These are phyloP conservation scores for Fusarium piperis DNA, from an alignment of 2,329 filamentous ascomycete species.

Conservation along the genomic window DNA sequence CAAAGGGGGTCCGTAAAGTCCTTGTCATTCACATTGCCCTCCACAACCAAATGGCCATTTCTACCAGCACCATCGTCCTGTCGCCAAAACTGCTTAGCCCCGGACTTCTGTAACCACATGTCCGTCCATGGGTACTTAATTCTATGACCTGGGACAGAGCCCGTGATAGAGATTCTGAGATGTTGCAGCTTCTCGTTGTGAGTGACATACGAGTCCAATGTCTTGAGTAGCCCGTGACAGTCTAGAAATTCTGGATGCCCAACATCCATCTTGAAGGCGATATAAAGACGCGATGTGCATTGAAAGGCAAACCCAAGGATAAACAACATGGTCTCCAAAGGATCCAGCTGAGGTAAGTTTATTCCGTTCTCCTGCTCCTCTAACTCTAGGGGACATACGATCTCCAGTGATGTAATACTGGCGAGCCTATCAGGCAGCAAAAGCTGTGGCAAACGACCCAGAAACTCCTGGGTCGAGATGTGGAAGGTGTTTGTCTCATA, in stretches of 20 bases:
- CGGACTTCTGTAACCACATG: background rate
- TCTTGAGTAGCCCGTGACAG: background rate
- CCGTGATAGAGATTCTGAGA: background rate
- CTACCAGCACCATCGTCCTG: background rate
- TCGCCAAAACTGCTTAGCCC: background rate
- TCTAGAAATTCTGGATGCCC: background rate
- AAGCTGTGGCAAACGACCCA: background rate
- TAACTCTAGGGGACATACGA: background rate
- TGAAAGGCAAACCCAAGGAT: background rate
- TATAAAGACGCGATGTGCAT: background rate
- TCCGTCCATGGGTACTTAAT: background rate
- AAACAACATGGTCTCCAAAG: background rate
- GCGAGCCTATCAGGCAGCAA: background rate
- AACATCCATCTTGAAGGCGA: background rate
- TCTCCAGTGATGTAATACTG: background rate
- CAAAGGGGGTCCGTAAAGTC: background rate
- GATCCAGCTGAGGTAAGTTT: background rate
- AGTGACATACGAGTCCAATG: background rate
- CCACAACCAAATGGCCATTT: background rate
- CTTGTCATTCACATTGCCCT: background rate
- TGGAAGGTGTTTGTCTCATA: conserved; percentile 6
- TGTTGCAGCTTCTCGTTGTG: background rate
- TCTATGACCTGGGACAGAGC: background rate
- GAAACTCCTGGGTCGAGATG: background rate
- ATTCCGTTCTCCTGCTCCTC: too few relatives aligned